These are phyloP conservation scores for Cnidoscolus chayamansa DNA, from an alignment of 441 rosid genomes.

Conservation along the genomic window DNA sequence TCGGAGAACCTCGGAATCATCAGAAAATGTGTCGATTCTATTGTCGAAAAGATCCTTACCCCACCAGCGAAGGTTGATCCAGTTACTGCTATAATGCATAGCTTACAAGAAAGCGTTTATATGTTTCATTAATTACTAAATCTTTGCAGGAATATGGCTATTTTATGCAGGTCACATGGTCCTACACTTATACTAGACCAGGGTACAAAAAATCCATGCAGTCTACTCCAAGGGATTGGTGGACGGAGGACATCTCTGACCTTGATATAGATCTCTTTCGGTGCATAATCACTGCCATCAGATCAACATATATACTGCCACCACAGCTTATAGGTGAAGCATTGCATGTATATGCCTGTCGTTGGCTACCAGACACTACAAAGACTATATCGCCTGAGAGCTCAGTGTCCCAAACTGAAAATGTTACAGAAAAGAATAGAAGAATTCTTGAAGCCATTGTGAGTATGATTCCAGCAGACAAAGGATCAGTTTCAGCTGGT, in stretches of 20 bases:
- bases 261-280: slow-evolving; percentile 88
- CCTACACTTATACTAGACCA: slow-evolving; percentile 78
- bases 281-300: slow-evolving; percentile 58
- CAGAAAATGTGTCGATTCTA: slow-evolving; percentile 77
- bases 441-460: slow-evolving; percentile 68
- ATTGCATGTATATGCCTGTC: slow-evolving; percentile 88
- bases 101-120: slow-evolving; percentile 1
- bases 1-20: slow-evolving; percentile 84
- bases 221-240: slow-evolving; percentile 92
- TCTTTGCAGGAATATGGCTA: not conserved
- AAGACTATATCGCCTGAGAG: slow-evolving; percentile 42
- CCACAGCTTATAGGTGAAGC: slow-evolving; percentile 96
- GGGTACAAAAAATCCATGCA: slow-evolving; percentile 64
- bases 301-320: slow-evolving; percentile 57
- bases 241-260: slow-evolving; percentile 94
- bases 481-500: slow-evolving; percentile 77
- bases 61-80: slow-evolving; percentile 58
- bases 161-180: slow-evolving; percentile 78
- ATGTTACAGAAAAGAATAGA: slow-evolving; percentile 42
- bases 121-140: not conserved
- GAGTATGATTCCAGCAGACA: slow-evolving; percentile 79
- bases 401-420: slow-evolving; percentile 47
- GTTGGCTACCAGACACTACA: slow-evolving; percentile 77
- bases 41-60: slow-evolving; percentile 78
- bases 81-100: not conserved